Percentiles rank a stretch among this genome's conserved stretches.
phyloP scores from a whole-genome alignment of 345 rosid genomes.

The Lumnitzera littorea region DNA sequence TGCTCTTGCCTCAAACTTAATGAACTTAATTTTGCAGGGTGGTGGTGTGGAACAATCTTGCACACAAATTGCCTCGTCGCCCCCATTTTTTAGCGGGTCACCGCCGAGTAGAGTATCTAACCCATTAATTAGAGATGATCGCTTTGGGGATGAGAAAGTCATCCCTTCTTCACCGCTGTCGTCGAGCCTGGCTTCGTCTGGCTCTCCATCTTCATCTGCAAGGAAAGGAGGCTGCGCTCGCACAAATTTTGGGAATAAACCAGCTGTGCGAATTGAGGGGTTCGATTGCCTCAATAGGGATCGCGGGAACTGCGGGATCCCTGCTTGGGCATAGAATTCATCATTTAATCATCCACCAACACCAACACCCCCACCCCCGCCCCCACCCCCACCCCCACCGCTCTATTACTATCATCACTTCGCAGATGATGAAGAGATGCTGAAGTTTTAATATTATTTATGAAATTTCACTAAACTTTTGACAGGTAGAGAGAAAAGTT shows the following conservation, averaged over 20 bases:
- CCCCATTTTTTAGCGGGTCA: conserved; percentile 80
- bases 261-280: conserved; percentile 80
- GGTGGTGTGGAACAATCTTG: conserved; percentile 50
- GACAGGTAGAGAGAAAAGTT: conserved; percentile 2
- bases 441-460: not conserved
- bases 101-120: conserved; percentile 99
- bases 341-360: conserved; percentile 3
- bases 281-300: conserved; percentile 93
- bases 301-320: conserved; percentile 61
- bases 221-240: conserved; percentile 69
- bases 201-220: conserved; percentile 43
- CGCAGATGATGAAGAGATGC: too few species aligned
- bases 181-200: conserved; percentile 20
- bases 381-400: not conserved
- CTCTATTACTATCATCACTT: too few species aligned
- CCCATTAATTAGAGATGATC: conserved; percentile 86
- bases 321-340: conserved; percentile 59
- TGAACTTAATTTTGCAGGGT: conserved; percentile 33
- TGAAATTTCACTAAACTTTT: not conserved
- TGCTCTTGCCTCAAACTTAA: not conserved
- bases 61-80: conserved; percentile 55
- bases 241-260: conserved; percentile 72
- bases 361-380: not conserved
- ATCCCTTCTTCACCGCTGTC: conserved; percentile 30
- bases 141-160: conserved; percentile 54